Evolutionary conservation across 2,329 filamentous ascomycete species (phyloP).

Genomic region (Monascus ruber): DNA sequence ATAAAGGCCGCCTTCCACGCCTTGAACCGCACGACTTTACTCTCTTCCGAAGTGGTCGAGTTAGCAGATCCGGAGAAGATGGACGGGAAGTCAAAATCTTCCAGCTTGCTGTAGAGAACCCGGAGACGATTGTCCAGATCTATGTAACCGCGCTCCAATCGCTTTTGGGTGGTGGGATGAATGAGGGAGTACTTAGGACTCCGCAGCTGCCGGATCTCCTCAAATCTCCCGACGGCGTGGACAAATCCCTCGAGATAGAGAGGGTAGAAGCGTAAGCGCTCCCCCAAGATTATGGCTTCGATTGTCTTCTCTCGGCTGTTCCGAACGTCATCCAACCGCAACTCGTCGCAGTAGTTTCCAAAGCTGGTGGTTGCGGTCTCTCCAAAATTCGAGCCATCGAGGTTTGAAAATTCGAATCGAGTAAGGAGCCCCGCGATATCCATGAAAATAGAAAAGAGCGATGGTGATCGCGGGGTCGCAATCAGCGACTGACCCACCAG

Average conservation of each 20-base stretch:
- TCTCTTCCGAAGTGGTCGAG: slow-evolving; percentile 65
- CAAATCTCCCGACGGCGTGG: slow-evolving; percentile 75
- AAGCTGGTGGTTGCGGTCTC: slow-evolving; percentile 45
- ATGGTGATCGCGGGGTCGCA: slow-evolving; percentile 43
- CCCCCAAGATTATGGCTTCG: slow-evolving; percentile 78
- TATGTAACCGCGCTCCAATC: slow-evolving; percentile 70
- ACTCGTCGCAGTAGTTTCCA: slow-evolving; percentile 58
- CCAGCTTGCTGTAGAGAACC: slow-evolving; percentile 60
- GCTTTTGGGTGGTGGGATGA: slow-evolving; percentile 58
- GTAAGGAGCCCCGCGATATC: slow-evolving; percentile 47
- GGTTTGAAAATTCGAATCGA: slow-evolving; percentile 49
- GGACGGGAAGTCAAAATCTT: slow-evolving; percentile 82
- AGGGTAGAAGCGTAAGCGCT: slow-evolving; percentile 68
- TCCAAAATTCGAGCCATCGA: slow-evolving; percentile 53
- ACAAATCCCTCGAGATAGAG: slow-evolving; percentile 88
- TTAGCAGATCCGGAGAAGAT: slow-evolving; percentile 80
- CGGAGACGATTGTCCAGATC: slow-evolving; percentile 65
- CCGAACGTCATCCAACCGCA: slow-evolving; percentile 67
- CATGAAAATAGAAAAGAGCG: slow-evolving; percentile 51
- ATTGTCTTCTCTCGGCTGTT: slow-evolving; percentile 77
- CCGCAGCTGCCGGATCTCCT: slow-evolving; percentile 58
- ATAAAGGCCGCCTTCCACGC: slow-evolving; percentile 67
- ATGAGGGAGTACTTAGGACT: slow-evolving; percentile 61
- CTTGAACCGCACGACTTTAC: slow-evolving; percentile 70
- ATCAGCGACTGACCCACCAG: slow-evolving; percentile 51